phyloP scores from a whole-genome alignment of 2,329 filamentous ascomycete genomes.

The Proliferodiscus dingleyae region DNA sequence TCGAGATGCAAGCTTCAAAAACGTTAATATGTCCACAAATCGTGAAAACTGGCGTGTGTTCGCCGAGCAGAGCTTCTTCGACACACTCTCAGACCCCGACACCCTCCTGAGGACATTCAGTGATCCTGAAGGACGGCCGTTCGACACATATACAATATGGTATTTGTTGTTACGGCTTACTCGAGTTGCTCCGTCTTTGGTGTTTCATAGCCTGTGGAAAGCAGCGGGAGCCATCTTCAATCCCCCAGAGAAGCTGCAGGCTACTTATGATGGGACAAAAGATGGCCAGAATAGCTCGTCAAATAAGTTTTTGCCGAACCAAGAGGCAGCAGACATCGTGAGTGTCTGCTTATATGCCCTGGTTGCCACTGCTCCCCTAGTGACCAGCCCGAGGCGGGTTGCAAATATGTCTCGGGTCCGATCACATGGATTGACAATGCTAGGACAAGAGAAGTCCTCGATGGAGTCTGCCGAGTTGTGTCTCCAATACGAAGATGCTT shows the following conservation, averaged over 20 bases:
- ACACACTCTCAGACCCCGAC: conserved; percentile 54
- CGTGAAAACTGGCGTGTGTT: conserved; percentile 51
- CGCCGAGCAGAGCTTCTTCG: conserved; percentile 60
- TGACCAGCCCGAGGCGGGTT: conserved; percentile 33
- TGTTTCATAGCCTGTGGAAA: conserved; percentile 62
- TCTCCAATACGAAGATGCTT: conserved; percentile 58
- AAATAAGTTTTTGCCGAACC: conserved; percentile 20
- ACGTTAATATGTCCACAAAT: background rate
- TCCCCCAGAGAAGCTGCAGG: conserved; percentile 37
- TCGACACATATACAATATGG: conserved; percentile 59
- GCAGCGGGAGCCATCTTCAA: conserved; percentile 53
- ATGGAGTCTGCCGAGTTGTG: conserved; percentile 46
- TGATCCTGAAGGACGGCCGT: conserved; percentile 41
- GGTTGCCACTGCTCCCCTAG: conserved; percentile 49
- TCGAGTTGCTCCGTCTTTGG: conserved; percentile 50
- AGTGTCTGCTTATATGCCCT: conserved; percentile 60
- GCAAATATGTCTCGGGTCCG: conserved; percentile 58
- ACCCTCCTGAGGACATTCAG: conserved; percentile 54
- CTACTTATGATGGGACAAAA: conserved; percentile 23
- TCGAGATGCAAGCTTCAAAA: background rate
- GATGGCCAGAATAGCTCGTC: conserved; percentile 7
- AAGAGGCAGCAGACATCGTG: conserved; percentile 28
- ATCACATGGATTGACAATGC: conserved; percentile 37
- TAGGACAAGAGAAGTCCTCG: conserved; percentile 41
- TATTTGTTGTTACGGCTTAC: conserved; percentile 59